phyloP scores from a whole-genome alignment of 495 filamentous ascomycete species.

The Aspergillus kassunensis region DNA sequence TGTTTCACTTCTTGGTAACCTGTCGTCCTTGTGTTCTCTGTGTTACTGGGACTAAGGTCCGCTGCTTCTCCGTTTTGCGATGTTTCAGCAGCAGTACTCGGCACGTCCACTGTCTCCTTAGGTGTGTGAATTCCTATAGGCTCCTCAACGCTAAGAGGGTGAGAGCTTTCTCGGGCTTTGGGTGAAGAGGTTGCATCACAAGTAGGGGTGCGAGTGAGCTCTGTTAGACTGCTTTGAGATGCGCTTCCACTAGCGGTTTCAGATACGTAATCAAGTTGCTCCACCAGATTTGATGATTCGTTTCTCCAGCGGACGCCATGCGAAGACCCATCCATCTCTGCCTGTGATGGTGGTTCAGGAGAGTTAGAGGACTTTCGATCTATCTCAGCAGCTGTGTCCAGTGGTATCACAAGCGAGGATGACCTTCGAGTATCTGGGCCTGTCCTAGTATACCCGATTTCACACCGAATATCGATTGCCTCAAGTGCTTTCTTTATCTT shows the following conservation, averaged over 20 bases:
- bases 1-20: not conserved
- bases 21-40: no score
- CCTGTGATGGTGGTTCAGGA: not conserved
- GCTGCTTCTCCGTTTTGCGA: not conserved
- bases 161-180: not conserved
- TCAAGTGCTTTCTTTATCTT: conserved; percentile 2
- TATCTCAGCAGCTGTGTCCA: conserved; percentile 15
- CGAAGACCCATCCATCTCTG: not conserved
- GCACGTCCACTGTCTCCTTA: not conserved
- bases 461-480: not conserved
- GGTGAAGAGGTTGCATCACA: not conserved
- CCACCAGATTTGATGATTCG: not conserved
- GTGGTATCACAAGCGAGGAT: conserved; percentile 10
- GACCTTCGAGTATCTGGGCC: not conserved
- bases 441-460: not conserved
- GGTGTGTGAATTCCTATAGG: not conserved
- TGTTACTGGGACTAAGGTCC: not conserved
- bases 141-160: not conserved
- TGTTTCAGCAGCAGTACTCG: not conserved
- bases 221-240: not conserved
- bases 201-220: conserved; percentile 4
- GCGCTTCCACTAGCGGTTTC: not conserved
- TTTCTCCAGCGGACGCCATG: not conserved
- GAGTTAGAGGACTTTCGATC: not conserved
- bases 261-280: not conserved